Conservation (phyloP, 192 early-diverging fungal species). For the Kappamyces sp. region DNA sequence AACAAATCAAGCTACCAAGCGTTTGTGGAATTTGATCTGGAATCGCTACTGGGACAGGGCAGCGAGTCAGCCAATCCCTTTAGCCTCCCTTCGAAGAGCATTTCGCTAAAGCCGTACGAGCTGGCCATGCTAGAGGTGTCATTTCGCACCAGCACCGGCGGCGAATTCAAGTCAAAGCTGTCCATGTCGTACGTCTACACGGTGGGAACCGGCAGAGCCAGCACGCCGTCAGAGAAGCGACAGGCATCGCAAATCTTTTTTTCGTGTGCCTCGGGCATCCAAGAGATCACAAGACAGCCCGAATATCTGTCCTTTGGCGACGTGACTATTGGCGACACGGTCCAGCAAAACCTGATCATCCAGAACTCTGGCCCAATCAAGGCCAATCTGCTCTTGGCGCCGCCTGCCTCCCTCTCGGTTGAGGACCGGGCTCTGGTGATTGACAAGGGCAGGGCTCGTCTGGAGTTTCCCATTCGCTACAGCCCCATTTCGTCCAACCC, state of each 20-base stretch:
- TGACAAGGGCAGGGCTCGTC: constrained; percentile 8
- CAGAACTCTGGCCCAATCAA: constrained; percentile 17
- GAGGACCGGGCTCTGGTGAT: not conserved
- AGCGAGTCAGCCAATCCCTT: not conserved
- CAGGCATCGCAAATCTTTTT: not conserved
- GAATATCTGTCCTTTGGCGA: constrained; percentile 44
- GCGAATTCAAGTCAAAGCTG: constrained; percentile 34
- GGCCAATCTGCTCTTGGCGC: not conserved
- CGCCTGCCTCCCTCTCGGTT: not conserved
- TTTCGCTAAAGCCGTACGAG: constrained; percentile 48
- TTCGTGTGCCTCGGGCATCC: constrained; percentile 15
- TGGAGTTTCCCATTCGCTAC: constrained; percentile 15
- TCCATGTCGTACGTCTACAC: constrained; percentile 44
- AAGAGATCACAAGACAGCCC: not conserved
- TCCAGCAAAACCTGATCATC: constrained; percentile 16
- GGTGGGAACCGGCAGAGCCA: constrained; percentile 4
- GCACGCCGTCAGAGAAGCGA: no score
- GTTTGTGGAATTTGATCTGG: no score
- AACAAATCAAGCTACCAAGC: constrained; percentile 23
- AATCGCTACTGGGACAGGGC: no score
- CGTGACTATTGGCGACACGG: constrained; percentile 25
- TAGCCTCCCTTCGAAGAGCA: constrained; percentile 12
- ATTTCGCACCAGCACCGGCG: constrained; percentile 41
- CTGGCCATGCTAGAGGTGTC: constrained; percentile 36
- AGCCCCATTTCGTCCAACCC: no score